Evolutionary conservation across 2,329 filamentous ascomycete genomes (phyloP).

Genomic region (Fusarium sp.): DNA sequence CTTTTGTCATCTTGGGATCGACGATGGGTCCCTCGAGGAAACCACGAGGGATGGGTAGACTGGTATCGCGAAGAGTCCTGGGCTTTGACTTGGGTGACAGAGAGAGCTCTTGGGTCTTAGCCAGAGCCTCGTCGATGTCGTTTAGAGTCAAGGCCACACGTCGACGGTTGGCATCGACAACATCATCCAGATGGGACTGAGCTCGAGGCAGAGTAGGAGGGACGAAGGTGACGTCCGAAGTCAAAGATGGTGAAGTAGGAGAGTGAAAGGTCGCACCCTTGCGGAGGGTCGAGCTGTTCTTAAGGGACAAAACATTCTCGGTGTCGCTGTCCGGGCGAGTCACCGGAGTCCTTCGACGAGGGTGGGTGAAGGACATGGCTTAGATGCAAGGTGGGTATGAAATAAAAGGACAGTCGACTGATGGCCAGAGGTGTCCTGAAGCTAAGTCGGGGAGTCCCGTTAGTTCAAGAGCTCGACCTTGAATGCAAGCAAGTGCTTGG

Average conservation of each 20-base stretch:
- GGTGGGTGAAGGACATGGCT: conserved; percentile 63
- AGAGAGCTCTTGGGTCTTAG: conserved; percentile 57
- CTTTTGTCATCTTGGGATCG: conserved; percentile 60
- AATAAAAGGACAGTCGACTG: conserved; percentile 43
- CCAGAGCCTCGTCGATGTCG: conserved; percentile 72
- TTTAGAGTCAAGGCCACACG: conserved; percentile 75
- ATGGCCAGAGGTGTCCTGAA: conserved; percentile 51
- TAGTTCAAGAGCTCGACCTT: conserved; percentile 46
- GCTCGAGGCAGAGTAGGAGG: conserved; percentile 72
- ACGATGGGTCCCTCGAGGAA: conserved; percentile 68
- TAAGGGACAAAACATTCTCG: conserved; percentile 51
- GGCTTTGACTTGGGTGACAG: conserved; percentile 51
- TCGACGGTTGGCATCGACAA: conserved; percentile 75
- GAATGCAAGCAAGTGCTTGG: conserved; percentile 43
- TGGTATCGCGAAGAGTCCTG: conserved; percentile 63
- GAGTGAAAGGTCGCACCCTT: conserved; percentile 78
- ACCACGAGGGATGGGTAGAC: conserved; percentile 69
- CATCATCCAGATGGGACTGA: conserved; percentile 77
- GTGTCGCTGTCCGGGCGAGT: conserved; percentile 53
- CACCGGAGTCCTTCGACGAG: conserved; percentile 60
- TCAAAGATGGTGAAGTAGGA: conserved; percentile 57
- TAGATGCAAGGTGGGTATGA: conserved; percentile 51
- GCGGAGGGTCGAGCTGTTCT: conserved; percentile 63
- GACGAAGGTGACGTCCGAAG: conserved; percentile 57
- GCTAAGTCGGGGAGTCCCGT: conserved; percentile 46